These are phyloP conservation scores for Acephala macrosclerotiorum DNA, from an alignment of 2,329 filamentous ascomycete species.

Conservation along the genomic window DNA sequence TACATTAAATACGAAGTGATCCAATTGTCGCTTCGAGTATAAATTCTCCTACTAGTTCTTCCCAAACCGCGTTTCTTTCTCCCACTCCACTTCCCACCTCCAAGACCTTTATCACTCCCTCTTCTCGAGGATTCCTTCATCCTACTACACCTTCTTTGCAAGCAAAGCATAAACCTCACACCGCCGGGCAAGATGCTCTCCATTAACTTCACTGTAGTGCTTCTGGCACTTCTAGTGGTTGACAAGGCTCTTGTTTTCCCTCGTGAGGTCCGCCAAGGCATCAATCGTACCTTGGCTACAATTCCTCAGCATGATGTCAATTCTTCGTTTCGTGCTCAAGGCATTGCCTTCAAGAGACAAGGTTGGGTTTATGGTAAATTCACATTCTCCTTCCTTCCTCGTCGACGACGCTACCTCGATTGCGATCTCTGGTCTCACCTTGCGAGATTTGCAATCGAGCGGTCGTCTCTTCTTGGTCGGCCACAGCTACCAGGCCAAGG, in stretches of 20 bases:
- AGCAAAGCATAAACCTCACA: too few species aligned
- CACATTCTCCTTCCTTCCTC: conserved; percentile 38
- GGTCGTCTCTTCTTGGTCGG: conserved; percentile 54
- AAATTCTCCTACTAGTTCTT: too few species aligned
- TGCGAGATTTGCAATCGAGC: conserved; percentile 42
- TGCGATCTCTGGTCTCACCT: conserved; percentile 42
- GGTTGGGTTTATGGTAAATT: conserved; percentile 19
- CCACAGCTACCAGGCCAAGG: conserved; percentile 47
- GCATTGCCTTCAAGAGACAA: conserved; percentile 16
- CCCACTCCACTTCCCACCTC: too few species aligned
- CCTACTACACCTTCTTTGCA: too few species aligned
- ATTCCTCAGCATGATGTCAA: conserved; percentile 18
- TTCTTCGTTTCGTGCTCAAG: conserved; percentile 18
- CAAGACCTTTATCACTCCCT: too few species aligned
- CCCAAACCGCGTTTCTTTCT: too few species aligned
- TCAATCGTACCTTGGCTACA: not conserved
- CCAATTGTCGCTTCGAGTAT: too few species aligned
- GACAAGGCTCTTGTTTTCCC: not conserved
- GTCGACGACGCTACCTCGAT: conserved; percentile 43
- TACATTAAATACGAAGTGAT: too few species aligned
- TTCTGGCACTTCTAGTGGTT: not conserved
- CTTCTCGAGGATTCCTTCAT: too few species aligned
- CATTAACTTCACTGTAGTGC: not conserved
- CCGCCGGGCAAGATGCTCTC: not conserved
- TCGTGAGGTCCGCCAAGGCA: not conserved